Conservation (phyloP, 2,329 filamentous ascomycete genomes). For the Alternaria sp. region DNA sequence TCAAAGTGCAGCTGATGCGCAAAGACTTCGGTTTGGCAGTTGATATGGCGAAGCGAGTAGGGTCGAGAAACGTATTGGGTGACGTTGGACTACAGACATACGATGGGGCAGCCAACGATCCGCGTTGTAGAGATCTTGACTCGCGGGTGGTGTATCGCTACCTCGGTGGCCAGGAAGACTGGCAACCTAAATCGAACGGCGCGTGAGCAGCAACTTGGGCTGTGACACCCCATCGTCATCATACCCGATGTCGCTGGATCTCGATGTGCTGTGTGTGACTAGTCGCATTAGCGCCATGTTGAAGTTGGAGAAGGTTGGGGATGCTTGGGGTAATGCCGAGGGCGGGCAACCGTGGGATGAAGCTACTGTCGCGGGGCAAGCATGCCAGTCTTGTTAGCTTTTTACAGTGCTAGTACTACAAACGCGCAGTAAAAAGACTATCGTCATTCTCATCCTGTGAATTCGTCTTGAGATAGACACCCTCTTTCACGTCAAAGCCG, state of each 20-base stretch:
- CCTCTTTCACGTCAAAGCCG: background rate
- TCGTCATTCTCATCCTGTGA: too few species aligned
- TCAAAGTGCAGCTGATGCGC: constrained; percentile 65
- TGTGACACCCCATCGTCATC: background rate
- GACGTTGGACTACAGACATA: constrained; percentile 60
- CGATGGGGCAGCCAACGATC: constrained; percentile 58
- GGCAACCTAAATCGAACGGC: constrained; percentile 41
- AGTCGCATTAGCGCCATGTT: background rate
- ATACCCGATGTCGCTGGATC: background rate
- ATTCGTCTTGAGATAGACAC: too few species aligned
- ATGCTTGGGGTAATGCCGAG: constrained; percentile 31
- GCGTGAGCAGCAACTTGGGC: constrained; percentile 6
- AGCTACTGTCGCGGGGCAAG: constrained; percentile 3
- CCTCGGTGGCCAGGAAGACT: constrained; percentile 61
- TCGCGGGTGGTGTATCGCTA: constrained; percentile 65
- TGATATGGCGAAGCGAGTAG: constrained; percentile 61
- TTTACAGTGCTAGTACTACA: background rate
- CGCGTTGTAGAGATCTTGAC: constrained; percentile 60
- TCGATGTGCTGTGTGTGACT: background rate
- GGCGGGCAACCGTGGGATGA: constrained; percentile 13
- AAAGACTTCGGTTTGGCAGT: constrained; percentile 65
- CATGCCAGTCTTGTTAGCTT: background rate
- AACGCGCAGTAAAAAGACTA: background rate
- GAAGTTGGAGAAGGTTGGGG: constrained; percentile 28
- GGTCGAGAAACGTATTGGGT: constrained; percentile 58